A percentile compares a stretch with the other conserved stretches of the same genome.
These are phyloP conservation scores for Hypsizygus ulmarius DNA, from an alignment of 1,284 basidiomycete genomes.

Conservation along the genomic window DNA sequence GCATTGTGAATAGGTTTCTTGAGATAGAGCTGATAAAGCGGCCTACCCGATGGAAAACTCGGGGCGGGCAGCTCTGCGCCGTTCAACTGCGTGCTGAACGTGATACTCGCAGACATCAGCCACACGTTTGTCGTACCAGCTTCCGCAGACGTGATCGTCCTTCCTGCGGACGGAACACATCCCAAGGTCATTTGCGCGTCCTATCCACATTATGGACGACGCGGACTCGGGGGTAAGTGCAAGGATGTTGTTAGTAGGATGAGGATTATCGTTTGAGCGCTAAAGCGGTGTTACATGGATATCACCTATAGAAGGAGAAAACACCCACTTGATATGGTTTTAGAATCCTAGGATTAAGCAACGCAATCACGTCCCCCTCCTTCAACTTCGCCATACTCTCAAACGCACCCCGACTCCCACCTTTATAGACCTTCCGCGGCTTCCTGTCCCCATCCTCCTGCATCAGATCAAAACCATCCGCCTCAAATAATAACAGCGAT, in stretches of 20 bases:
- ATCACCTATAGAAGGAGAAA: neutral
- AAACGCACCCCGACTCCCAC: slow-evolving; percentile 91
- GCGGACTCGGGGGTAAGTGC: slow-evolving; percentile 85
- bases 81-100: slow-evolving; percentile 76
- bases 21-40: too few species aligned
- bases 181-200: slow-evolving; percentile 82
- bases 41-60: slow-evolving; percentile 88
- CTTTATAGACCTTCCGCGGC: slow-evolving; percentile 69
- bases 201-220: slow-evolving; percentile 80
- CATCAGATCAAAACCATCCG: slow-evolving; percentile 65
- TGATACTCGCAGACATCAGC: slow-evolving; percentile 90
- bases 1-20: too few species aligned
- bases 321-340: slow-evolving; percentile 76
- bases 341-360: slow-evolving; percentile 86
- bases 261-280: slow-evolving; percentile 58
- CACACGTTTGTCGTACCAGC: slow-evolving; percentile 85
- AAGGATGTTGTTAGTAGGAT: slow-evolving; percentile 78
- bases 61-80: slow-evolving; percentile 65
- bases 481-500: slow-evolving; percentile 84
- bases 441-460: slow-evolving; percentile 45
- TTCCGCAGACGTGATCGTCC: slow-evolving; percentile 79
- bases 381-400: slow-evolving; percentile 82
- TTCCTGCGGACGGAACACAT: slow-evolving; percentile 75
- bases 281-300: slow-evolving; percentile 21
- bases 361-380: slow-evolving; percentile 86